Evolutionary conservation across 805 yeast genomes (phyloP).

Genomic region (Metschnikowia borealis): DNA sequence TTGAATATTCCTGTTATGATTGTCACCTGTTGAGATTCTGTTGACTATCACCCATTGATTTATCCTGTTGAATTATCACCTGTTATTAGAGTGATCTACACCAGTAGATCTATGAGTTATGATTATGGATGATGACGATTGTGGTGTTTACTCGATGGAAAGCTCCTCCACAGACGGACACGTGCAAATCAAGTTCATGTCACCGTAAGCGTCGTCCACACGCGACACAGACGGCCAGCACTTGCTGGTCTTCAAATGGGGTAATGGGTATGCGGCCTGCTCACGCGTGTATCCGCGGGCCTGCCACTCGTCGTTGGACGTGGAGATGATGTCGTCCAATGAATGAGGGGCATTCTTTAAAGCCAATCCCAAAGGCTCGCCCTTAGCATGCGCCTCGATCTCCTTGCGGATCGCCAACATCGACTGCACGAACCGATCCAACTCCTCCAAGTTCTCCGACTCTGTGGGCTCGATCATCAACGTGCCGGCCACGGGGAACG

Average conservation of each 20-base stretch:
- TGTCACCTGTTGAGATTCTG: too few relatives aligned
- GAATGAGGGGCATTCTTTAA: constrained; percentile 93
- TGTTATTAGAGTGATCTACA: too few relatives aligned
- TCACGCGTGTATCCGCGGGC: constrained; percentile 86
- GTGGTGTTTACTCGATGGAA: constrained; percentile 24
- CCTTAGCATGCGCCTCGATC: constrained; percentile 66
- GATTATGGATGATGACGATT: neutral
- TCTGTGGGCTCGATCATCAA: constrained; percentile 98
- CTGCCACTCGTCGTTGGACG: constrained; percentile 66
- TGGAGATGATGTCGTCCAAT: constrained; percentile 65
- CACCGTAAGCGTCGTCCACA: constrained; percentile 93
- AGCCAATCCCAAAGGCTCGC: constrained; percentile 61
- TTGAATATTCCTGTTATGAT: too few relatives aligned
- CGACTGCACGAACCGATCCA: constrained; percentile 87
- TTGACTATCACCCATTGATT: too few relatives aligned
- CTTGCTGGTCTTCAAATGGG: constrained; percentile 67
- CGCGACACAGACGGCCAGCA: constrained; percentile 96
- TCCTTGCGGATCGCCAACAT: constrained; percentile 79
- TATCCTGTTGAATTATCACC: too few relatives aligned
- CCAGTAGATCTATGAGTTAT: neutral
- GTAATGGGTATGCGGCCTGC: constrained; percentile 88
- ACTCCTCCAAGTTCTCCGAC: constrained; percentile 81
- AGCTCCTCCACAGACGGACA: constrained; percentile 84
- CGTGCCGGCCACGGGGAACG: constrained; percentile 97
- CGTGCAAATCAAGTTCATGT: constrained; percentile 85